Base-by-base conservation (phyloP, 495 filamentous ascomycete genomes). In the Echria macrotheca region DNA sequence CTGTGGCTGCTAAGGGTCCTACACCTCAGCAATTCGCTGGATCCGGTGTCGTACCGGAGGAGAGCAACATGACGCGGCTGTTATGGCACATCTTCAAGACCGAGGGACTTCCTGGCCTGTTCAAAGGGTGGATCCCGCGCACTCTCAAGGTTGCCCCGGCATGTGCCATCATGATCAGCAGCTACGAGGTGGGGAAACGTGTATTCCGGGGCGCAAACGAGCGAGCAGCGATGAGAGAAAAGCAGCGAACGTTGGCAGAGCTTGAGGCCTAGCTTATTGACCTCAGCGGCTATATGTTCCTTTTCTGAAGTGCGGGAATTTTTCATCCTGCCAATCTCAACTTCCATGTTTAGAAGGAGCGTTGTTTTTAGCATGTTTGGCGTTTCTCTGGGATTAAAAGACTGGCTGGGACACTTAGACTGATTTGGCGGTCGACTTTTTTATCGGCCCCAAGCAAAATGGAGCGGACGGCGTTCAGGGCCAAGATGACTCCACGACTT, bases 141-240 rank as follows among this genome's bases (percentile, higher is more conserved):
- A 95, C 89, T 53, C 69, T 98, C 37, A 97, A 97, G 59, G 91
- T 97, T 5, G 91, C 93, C 9, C 93, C 93, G 1, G 89, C 91
- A 11, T 97, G 93, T 68, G 93, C 94, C n/a, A 96, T 98, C 58
- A 98, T 98, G 93, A 98, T 98, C 53, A 95, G 88, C 48, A 94
- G 82, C 47, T 98, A 97, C 58, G 93, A 98, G 67, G 76, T 97
- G 18, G 90, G 94, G 9, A 98, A 98, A 78, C 84, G 84, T 63
- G 84, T 85, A 65, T 91, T 93, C 5, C 70, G 79, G 48, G 78
- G 79, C 17, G 82, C 87, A 46, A 96, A 98, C 57, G 84, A 91
- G 60, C 72, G 78, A 37, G 64, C 70, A 15, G 41, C 54, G 43
- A 49, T 41, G 17, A 59, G 55, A 44, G n/a, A 55, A 26, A 24